phyloP scores from a whole-genome alignment of 1,284 basidiomycete genomes.

The Ceratobasidium sp. region DNA sequence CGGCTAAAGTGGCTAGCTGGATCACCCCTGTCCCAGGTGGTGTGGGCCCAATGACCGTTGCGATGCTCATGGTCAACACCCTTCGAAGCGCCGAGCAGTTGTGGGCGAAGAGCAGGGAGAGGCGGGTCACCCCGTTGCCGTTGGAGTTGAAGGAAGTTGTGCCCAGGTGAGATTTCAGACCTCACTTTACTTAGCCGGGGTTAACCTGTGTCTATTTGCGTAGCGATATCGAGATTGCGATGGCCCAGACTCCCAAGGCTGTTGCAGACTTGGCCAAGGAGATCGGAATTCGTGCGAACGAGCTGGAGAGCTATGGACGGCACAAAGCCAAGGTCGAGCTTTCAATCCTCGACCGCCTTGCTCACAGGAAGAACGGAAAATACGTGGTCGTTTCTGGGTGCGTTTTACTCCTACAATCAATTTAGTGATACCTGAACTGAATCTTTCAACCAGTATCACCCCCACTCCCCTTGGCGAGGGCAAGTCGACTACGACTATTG shows the following conservation, averaged over 20 bases:
- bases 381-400: constrained; percentile 96
- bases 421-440: constrained; percentile 38
- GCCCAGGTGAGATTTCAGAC: constrained; percentile 60
- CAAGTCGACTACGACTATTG: constrained; percentile 98
- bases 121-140: constrained; percentile 81
- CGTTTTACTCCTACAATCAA: neutral
- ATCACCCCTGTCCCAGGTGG: constrained; percentile 99
- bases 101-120: constrained; percentile 72
- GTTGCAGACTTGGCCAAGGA: constrained; percentile 86
- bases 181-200: neutral
- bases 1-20: constrained; percentile 79
- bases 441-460: constrained; percentile 74
- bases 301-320: constrained; percentile 94
- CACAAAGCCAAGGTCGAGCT: constrained; percentile 99
- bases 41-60: constrained; percentile 99
- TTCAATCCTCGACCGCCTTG: constrained; percentile 84
- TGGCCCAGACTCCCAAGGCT: constrained; percentile 93
- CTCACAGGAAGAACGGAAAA: constrained; percentile 91
- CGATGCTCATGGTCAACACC: constrained; percentile 98
- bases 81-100: constrained; percentile 84
- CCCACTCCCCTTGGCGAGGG: constrained; percentile 98
- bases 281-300: constrained; percentile 86
- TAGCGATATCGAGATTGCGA: constrained; percentile 95
- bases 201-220: constrained; percentile 6
- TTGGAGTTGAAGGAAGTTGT: constrained; percentile 86